Conservation (phyloP, 2,329 filamentous ascomycete genomes). For the Cucurbitaria berberidis region DNA sequence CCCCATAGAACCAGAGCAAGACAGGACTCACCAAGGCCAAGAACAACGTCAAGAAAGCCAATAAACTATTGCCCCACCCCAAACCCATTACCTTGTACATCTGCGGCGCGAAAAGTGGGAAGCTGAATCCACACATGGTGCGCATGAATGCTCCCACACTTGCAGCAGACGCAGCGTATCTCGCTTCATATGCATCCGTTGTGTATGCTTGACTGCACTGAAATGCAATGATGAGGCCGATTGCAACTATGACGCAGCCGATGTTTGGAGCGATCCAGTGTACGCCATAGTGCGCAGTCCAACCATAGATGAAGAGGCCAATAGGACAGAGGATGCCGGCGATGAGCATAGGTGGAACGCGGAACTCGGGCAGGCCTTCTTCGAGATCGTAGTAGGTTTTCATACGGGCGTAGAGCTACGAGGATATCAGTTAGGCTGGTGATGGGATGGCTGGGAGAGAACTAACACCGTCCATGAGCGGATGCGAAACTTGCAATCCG, state of each 20-base stretch:
- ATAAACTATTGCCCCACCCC: slow-evolving; percentile 64
- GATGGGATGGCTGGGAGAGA: neutral
- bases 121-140: slow-evolving; percentile 59
- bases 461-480: slow-evolving; percentile 53
- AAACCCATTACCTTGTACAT: slow-evolving; percentile 66
- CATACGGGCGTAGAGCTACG: slow-evolving; percentile 32
- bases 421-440: neutral
- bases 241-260: slow-evolving; percentile 57
- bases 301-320: slow-evolving; percentile 60
- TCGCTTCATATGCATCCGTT: slow-evolving; percentile 65
- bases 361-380: slow-evolving; percentile 51
- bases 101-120: slow-evolving; percentile 62
- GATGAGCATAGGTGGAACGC: slow-evolving; percentile 61
- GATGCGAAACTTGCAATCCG: slow-evolving; percentile 49
- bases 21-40: slow-evolving; percentile 58
- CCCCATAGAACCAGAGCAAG: slow-evolving; percentile 51
- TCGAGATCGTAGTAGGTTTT: slow-evolving; percentile 30
- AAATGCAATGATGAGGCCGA: slow-evolving; percentile 59
- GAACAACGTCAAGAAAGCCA: slow-evolving; percentile 58
- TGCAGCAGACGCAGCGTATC: slow-evolving; percentile 55
- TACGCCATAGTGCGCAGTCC: slow-evolving; percentile 59
- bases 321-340: slow-evolving; percentile 58
- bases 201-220: slow-evolving; percentile 68
- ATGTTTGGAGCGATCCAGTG: slow-evolving; percentile 64
- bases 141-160: slow-evolving; percentile 67